Base-by-base conservation (phyloP, 352 stramenopile genomes). In the Pythium dissimile region DNA sequence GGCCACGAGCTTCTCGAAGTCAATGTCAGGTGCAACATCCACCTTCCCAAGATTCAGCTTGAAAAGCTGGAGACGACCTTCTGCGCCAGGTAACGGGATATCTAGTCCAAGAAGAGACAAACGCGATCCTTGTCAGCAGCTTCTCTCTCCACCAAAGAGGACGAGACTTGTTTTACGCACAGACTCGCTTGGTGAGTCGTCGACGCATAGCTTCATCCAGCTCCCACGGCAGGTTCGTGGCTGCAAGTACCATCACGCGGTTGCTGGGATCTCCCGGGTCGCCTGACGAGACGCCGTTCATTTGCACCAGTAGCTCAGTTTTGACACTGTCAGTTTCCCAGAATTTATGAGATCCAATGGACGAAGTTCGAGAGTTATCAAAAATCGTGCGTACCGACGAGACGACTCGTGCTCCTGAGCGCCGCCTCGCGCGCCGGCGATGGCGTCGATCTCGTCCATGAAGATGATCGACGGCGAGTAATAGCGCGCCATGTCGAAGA, bases 401-500 rank as follows among this genome's bases (percentile, higher is more conserved):
- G 80, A 92, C 1, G 85, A 88, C 61, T 95, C 85, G 65, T 95
- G 85, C 46, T 95, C 85, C 32, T 89, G 80, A 24, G 76, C 77
- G 23, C 76, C 77, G 16, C 85, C 85, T 50, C 85, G 75, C 5
- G 79, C 73, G 1, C 80, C 85, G 10, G 84, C 85, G 45, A 98
- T 95, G 0, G 96, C 93, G 64, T 99, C 97, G 48, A 99, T 98
- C 67, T 99, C 97, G 63, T 99, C 97, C 76, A 99, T 96, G 69
- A 99, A 99, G 47, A 99, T 98, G 53, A 97, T 99, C 10, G 88
- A 95, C 10, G 97, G 97, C 18, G 94, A 89, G 73, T 99, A 98
- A 67, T 98, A 97, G 16, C 95, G 83, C 10, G 97, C 96, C 84
- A 99, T 98, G 46, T 99, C 95, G 63, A 99, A 99, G 7, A 99